These are phyloP conservation scores for Thamnidium elegans DNA, from an alignment of 192 early-diverging fungal species.

Conservation along the genomic window DNA sequence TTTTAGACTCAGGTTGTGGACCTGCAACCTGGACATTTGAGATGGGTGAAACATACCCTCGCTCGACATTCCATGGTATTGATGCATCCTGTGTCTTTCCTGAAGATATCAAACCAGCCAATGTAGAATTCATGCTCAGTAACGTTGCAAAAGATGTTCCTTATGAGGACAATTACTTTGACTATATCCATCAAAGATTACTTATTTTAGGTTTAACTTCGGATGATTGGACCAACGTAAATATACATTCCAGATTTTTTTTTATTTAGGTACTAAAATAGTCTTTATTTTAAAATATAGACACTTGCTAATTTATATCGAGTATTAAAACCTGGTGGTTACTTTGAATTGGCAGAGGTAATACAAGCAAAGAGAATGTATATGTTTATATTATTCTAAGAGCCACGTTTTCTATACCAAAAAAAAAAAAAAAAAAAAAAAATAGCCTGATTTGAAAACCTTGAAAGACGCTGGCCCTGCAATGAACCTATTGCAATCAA, in stretches of 20 bases:
- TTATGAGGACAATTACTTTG: conserved; percentile 31
- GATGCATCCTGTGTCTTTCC: conserved; percentile 43
- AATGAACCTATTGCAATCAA: background rate
- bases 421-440: no score
- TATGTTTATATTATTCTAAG: background rate
- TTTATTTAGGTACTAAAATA: background rate
- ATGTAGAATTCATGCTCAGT: conserved; percentile 14
- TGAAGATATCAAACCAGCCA: conserved; percentile 24
- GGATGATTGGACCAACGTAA: conserved; percentile 17
- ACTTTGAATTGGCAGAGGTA: conserved; percentile 27
- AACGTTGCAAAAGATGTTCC: conserved; percentile 24
- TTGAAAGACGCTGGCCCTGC: no score
- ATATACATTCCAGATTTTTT: no score
- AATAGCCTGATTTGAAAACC: no score
- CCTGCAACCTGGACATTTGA: conserved; percentile 43
- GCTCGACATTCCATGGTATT: conserved; percentile 44
- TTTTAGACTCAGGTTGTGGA: conserved; percentile 28
- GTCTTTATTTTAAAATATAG: background rate
- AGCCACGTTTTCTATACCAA: background rate
- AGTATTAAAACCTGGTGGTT: conserved; percentile 35
- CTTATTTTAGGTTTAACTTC: conserved; percentile 18
- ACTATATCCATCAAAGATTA: conserved; percentile 32
- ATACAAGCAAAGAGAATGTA: background rate
- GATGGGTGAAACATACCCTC: conserved; percentile 48
- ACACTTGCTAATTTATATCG: conserved; percentile 23